Conservation (phyloP, 495 filamentous ascomycete species). For the Massariosphaeria phaeospora region DNA sequence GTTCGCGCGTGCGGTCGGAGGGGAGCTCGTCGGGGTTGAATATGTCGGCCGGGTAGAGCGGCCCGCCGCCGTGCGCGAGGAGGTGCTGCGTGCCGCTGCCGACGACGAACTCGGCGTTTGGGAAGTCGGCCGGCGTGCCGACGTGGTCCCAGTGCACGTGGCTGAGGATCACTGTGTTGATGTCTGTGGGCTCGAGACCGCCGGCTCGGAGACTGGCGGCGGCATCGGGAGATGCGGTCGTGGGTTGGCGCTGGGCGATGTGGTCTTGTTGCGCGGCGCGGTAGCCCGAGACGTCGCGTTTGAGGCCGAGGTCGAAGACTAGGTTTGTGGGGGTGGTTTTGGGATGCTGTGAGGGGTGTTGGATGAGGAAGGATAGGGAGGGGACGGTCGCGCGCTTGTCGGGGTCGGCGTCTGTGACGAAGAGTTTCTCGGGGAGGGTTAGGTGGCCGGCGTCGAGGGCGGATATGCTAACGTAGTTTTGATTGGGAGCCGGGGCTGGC, state of each 20-base stretch:
- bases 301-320: conserved; percentile 51
- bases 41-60: conserved; percentile 34
- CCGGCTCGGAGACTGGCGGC: conserved; percentile 38
- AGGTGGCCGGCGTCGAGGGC: conserved; percentile 39
- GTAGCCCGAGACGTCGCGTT: conserved; percentile 42
- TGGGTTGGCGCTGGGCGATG: conserved; percentile 41
- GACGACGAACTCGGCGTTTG: conserved; percentile 44
- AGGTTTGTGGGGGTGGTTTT: conserved; percentile 27
- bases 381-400: conserved; percentile 36
- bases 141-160: conserved; percentile 54
- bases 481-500: conserved; percentile 26
- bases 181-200: conserved; percentile 33
- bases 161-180: conserved; percentile 46
- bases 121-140: conserved; percentile 47
- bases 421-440: conserved; percentile 38
- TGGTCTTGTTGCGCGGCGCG: conserved; percentile 40
- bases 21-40: conserved; percentile 39
- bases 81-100: conserved; percentile 46
- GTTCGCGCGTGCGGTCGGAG: conserved; percentile 34
- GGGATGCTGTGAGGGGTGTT: conserved; percentile 31
- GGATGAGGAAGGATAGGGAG: conserved; percentile 38
- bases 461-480: conserved; percentile 37
- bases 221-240: conserved; percentile 41
- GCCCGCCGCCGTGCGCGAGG: conserved; percentile 35
- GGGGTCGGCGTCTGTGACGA: conserved; percentile 35